These are phyloP conservation scores for Penicillium macrosclerotiorum DNA, from an alignment of 495 filamentous ascomycete species.

Conservation along the genomic window DNA sequence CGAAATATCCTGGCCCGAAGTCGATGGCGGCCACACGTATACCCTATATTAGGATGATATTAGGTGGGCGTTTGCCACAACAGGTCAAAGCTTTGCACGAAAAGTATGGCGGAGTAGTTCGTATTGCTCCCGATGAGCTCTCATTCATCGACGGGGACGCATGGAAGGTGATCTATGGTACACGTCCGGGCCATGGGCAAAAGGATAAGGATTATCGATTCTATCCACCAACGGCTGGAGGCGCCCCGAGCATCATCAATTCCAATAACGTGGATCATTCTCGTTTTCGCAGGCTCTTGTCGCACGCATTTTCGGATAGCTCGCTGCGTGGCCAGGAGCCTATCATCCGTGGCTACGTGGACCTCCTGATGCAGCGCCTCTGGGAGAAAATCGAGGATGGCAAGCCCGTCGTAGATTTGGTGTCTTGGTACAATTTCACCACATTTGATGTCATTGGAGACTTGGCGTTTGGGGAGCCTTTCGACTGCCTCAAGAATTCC, in stretches of 20 bases:
- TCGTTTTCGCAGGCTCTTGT: constrained; percentile 42
- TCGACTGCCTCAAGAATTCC: constrained; percentile 50
- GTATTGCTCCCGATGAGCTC: constrained; percentile 51
- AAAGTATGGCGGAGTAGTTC: constrained; percentile 50
- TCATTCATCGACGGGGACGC: constrained; percentile 45
- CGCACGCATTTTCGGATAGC: constrained; percentile 53
- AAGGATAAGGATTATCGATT: constrained; percentile 17
- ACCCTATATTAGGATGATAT: constrained; percentile 13
- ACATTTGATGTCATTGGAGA: constrained; percentile 65
- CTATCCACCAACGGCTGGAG: constrained; percentile 8
- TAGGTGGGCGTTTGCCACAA: constrained; percentile 9
- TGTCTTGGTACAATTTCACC: constrained; percentile 56
- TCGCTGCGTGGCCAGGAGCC: constrained; percentile 42
- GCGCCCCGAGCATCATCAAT: constrained; percentile 17
- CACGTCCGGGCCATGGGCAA: constrained; percentile 24
- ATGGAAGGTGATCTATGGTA: constrained; percentile 56
- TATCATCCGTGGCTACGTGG: constrained; percentile 41
- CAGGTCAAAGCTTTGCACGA: constrained; percentile 16
- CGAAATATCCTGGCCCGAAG: constrained; percentile 11
- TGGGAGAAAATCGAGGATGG: constrained; percentile 25
- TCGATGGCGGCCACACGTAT: constrained; percentile 21
- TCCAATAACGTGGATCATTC: constrained; percentile 41
- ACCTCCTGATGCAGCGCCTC: constrained; percentile 47
- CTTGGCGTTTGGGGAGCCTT: constrained; percentile 58
- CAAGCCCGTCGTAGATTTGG: constrained; percentile 37